Conservation (phyloP, 2,329 filamentous ascomycete species). For the Pleurostoma richardsiae region DNA sequence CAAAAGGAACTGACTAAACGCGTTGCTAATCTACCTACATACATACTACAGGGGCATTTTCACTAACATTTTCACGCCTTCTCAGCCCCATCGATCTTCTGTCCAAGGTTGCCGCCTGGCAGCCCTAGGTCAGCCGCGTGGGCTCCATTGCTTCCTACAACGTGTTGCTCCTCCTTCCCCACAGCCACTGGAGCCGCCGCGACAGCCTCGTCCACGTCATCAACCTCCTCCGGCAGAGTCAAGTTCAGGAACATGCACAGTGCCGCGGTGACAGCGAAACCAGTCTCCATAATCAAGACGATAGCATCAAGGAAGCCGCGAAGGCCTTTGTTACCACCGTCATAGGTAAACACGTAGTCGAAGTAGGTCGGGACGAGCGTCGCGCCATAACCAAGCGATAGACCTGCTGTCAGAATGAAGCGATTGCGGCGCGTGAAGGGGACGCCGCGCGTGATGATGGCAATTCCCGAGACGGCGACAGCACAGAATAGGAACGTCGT, state of each 20-base stretch:
- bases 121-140: not conserved
- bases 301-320: conserved; percentile 73
- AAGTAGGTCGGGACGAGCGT: conserved; percentile 66
- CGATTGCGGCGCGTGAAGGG: conserved; percentile 75
- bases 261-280: conserved; percentile 70
- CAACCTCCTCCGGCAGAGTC: conserved; percentile 67
- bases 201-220: conserved; percentile 50
- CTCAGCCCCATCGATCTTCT: too few relatives aligned
- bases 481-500: conserved; percentile 76
- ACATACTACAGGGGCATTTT: too few relatives aligned
- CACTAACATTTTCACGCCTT: too few relatives aligned
- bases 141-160: not conserved
- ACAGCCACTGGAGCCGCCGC: not conserved
- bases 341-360: conserved; percentile 66
- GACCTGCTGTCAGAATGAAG: conserved; percentile 73
- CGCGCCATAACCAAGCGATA: conserved; percentile 69
- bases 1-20: too few relatives aligned
- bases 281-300: conserved; percentile 67
- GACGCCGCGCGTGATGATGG: conserved; percentile 65
- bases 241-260: conserved; percentile 71
- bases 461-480: conserved; percentile 72
- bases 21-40: too few relatives aligned
- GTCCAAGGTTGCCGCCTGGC: too few relatives aligned
- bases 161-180: not conserved
- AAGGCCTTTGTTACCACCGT: conserved; percentile 61